A percentile compares a stretch with the other conserved stretches of the same genome.
These are phyloP conservation scores for thale cress (Arabidopsis thaliana) DNA, from an alignment of 345 rosid species.

Conservation along the genomic window TAIR10.1 NC_003076.8:14986001-14986500, in stretches of 20 bases:
- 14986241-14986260: background rate
- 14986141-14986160: too few species aligned
- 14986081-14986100: too few species aligned
- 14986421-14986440: slow-evolving; percentile 37
- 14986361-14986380: background rate
- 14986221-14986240: background rate
- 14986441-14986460: slow-evolving; percentile 30
- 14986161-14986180: too few species aligned
- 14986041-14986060: too few species aligned
- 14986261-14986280: background rate
- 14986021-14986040: too few species aligned
- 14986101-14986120: too few species aligned
- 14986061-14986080: too few species aligned
- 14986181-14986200: too few species aligned
- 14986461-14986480: slow-evolving; percentile 7
- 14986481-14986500: background rate
- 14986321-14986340: slow-evolving; percentile 32
- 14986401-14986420: slow-evolving; percentile 25
- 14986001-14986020: too few species aligned
- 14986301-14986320: slow-evolving; percentile 16
- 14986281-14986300: background rate
- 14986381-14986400: slow-evolving; percentile 10
- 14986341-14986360: slow-evolving; percentile 18
- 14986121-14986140: too few species aligned
- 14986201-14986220: too few species aligned